phyloP scores from a whole-genome alignment of 441 rosid genomes.

The Pelargonium australe region DNA sequence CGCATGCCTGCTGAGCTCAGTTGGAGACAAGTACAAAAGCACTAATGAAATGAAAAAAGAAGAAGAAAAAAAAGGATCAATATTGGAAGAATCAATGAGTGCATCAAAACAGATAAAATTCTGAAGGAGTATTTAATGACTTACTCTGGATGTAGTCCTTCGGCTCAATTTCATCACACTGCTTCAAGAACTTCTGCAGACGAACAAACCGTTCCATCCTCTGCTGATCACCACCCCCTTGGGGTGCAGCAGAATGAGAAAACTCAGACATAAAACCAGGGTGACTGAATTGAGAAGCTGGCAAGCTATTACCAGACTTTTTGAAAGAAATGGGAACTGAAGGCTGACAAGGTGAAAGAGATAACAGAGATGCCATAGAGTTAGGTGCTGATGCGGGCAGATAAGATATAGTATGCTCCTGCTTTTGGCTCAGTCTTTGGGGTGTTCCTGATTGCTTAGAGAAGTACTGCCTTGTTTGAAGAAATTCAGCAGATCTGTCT shows the following conservation, averaged over 20 bases:
- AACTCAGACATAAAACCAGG: not conserved
- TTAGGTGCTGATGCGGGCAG: not conserved
- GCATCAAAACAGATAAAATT: not conserved
- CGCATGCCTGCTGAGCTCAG: slow-evolving; percentile 12
- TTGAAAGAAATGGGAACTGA: not conserved
- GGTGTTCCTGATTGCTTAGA: not conserved
- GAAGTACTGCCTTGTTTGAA: not conserved
- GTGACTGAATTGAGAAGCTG: slow-evolving; percentile 2
- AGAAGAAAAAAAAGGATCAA: not conserved
- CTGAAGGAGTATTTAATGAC: not conserved
- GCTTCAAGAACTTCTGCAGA: slow-evolving; percentile 10
- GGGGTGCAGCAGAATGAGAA: not conserved
- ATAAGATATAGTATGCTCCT: not conserved
- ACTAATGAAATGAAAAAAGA: not conserved
- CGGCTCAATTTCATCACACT: slow-evolving; percentile 4
- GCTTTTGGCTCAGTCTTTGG: slow-evolving; percentile 3
- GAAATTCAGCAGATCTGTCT: not conserved
- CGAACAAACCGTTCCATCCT: slow-evolving; percentile 8
- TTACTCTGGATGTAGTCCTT: slow-evolving; percentile 12
- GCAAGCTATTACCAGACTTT: not conserved
- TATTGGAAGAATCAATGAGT: not conserved
- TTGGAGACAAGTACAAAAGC: slow-evolving; percentile 6
- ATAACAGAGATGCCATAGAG: not conserved
- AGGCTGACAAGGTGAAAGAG: not conserved
- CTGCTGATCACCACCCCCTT: slow-evolving; percentile 10